Evolutionary conservation across 1,284 basidiomycete genomes (phyloP).

Genomic region (Ustilago vetiveriae): DNA sequence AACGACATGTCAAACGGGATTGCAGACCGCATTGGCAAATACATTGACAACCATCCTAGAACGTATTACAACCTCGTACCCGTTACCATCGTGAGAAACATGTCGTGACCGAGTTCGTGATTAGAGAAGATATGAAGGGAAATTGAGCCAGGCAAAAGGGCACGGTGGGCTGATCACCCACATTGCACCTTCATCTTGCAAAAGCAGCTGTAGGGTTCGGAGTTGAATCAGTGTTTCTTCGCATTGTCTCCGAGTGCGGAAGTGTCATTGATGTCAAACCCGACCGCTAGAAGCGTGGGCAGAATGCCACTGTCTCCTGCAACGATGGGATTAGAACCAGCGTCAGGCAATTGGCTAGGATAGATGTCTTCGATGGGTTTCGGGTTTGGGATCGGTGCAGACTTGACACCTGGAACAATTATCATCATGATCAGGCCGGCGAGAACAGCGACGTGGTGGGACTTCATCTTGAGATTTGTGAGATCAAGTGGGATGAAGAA

Average conservation of each 20-base stretch:
- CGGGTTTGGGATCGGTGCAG: slow-evolving; percentile 27
- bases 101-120: too few species aligned
- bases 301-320: slow-evolving; percentile 4
- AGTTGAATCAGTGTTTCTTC: too few species aligned
- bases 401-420: background rate
- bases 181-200: too few species aligned
- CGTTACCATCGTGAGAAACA: too few species aligned
- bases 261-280: slow-evolving; percentile 24
- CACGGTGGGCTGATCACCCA: too few species aligned
- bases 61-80: background rate
- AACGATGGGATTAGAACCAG: background rate
- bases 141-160: too few species aligned
- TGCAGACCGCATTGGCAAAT: background rate
- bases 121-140: too few species aligned
- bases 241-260: slow-evolving; percentile 20
- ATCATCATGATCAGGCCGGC: background rate
- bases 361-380: slow-evolving; percentile 41
- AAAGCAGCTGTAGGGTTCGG: too few species aligned
- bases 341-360: slow-evolving; percentile 21
- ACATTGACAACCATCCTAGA: background rate
- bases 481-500: background rate
- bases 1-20: background rate
- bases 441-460: background rate
- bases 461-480: slow-evolving; percentile 19
- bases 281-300: slow-evolving; percentile 15